phyloP scores from a whole-genome alignment of 106 monocot genomes.

The Allium sativum region DNA sequence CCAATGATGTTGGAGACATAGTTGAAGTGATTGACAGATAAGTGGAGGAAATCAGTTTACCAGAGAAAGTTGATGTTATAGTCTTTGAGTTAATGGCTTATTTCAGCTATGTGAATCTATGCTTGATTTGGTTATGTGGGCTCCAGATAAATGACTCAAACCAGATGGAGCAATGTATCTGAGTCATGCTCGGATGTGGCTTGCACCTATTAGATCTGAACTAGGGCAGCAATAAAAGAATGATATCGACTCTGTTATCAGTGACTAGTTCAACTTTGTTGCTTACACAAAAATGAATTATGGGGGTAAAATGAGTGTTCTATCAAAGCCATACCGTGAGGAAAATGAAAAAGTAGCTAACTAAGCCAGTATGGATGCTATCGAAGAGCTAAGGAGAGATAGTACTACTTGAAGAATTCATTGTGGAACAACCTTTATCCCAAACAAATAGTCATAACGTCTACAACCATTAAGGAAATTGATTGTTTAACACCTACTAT shows the following conservation, averaged over 20 bases:
- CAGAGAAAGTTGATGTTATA: slow-evolving; percentile 99
- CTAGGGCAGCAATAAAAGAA: slow-evolving; percentile 67
- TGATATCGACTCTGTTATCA: slow-evolving; percentile 68
- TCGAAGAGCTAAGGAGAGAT: too few relatives aligned
- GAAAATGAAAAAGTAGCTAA: slow-evolving; percentile 82
- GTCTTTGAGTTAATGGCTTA: slow-evolving; percentile 99
- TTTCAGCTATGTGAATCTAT: slow-evolving; percentile 89
- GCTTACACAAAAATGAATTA: slow-evolving; percentile 66
- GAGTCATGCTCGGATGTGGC: slow-evolving; percentile 99
- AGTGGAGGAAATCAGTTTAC: slow-evolving; percentile 71
- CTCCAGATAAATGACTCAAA: slow-evolving; percentile 82
- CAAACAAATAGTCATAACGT: slow-evolving; percentile 53
- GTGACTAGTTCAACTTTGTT: slow-evolving; percentile 66
- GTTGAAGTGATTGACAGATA: slow-evolving; percentile 90
- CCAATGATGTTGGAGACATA: slow-evolving; percentile 52
- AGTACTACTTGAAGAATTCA: too few relatives aligned
- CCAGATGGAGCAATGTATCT: slow-evolving; percentile 92
- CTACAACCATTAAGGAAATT: slow-evolving; percentile 72
- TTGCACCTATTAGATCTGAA: slow-evolving; percentile 80
- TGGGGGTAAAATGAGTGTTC: slow-evolving; percentile 82
- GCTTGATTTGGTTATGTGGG: slow-evolving; percentile 98
- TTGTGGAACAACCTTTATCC: slow-evolving; percentile 88
- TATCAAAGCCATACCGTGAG: slow-evolving; percentile 63
- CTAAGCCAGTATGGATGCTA: too few relatives aligned
- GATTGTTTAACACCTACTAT: slow-evolving; percentile 85